Conservation (phyloP, 352 stramenopile genomes). For the Globisporangium irregulare region DNA sequence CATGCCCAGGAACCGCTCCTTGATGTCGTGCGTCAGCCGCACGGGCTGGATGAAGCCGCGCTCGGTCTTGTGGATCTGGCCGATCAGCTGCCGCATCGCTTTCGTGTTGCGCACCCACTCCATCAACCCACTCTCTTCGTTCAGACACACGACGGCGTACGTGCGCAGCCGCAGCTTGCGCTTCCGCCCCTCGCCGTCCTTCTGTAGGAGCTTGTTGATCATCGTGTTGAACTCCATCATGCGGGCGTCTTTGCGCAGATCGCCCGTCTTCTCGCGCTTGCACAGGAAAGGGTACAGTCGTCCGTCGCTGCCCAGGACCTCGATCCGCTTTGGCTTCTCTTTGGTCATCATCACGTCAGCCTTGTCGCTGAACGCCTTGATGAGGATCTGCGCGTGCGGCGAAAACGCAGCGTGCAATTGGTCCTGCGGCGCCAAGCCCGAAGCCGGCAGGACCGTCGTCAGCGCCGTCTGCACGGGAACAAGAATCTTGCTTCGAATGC, state of each 20-base stretch:
- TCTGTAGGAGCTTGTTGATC: constrained; percentile 98
- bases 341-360: constrained; percentile 98
- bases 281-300: constrained; percentile 90
- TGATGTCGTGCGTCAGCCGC: constrained; percentile 74
- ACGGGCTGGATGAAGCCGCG: constrained; percentile 78
- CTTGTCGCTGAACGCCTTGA: constrained; percentile 86
- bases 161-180: constrained; percentile 95
- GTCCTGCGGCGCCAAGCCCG: constrained; percentile 55
- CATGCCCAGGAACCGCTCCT: constrained; percentile 88
- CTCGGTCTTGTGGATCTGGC: constrained; percentile 87
- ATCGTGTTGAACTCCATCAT: constrained; percentile 99
- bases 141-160: constrained; percentile 98
- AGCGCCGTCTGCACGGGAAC: constrained; percentile 78
- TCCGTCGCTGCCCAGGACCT: constrained; percentile 75
- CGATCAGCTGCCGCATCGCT: constrained; percentile 89
- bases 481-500: constrained; percentile 69
- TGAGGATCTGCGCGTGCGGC: constrained; percentile 76
- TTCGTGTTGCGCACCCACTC: constrained; percentile 99
- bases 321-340: constrained; percentile 98
- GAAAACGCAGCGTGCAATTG: constrained; percentile 55
- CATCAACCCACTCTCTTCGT: constrained; percentile 99
- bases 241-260: constrained; percentile 99
- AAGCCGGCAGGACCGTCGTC: constrained; percentile 69
- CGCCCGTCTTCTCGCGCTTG: constrained; percentile 97
- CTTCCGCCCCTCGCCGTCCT: constrained; percentile 85